phyloP scores from a whole-genome alignment of 495 filamentous ascomycete species.

The Penicillium subrubescens region DNA sequence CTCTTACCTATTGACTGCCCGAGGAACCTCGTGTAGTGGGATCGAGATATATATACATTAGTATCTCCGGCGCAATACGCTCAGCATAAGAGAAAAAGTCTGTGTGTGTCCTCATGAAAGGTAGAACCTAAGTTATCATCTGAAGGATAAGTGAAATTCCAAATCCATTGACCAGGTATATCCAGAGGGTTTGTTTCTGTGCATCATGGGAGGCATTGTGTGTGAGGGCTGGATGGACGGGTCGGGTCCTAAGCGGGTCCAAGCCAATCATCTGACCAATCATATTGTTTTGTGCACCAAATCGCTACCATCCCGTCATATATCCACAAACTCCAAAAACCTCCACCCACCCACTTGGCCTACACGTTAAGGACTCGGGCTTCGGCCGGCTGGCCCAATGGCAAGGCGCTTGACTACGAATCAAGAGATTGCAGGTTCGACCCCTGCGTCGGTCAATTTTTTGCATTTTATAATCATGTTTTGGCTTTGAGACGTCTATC shows the following conservation, averaged over 20 bases:
- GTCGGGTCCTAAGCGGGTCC: not conserved
- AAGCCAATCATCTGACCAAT: not conserved
- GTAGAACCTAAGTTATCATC: no score
- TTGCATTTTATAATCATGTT: not conserved
- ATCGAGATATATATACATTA: no score
- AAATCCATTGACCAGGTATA: no score
- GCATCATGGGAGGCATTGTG: not conserved
- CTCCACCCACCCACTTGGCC: not conserved
- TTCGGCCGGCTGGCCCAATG: constrained; percentile 60
- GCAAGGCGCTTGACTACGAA: constrained; percentile 74
- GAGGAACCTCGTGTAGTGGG: no score
- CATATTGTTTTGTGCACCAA: no score
- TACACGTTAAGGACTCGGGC: not conserved
- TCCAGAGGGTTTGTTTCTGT: not conserved
- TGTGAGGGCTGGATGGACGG: not conserved
- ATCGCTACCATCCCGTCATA: not conserved
- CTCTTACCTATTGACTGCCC: no score
- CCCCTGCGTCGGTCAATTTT: constrained; percentile 43
- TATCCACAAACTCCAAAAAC: not conserved
- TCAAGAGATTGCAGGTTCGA: constrained; percentile 59
- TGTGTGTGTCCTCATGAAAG: no score
- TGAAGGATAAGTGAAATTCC: no score
- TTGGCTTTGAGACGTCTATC: not conserved
- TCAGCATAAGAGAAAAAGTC: no score
- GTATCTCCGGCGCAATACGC: no score